Evolutionary conservation across 345 rosid genomes (phyloP).

Genomic region (Psidium friedrichsthalianum): DNA sequence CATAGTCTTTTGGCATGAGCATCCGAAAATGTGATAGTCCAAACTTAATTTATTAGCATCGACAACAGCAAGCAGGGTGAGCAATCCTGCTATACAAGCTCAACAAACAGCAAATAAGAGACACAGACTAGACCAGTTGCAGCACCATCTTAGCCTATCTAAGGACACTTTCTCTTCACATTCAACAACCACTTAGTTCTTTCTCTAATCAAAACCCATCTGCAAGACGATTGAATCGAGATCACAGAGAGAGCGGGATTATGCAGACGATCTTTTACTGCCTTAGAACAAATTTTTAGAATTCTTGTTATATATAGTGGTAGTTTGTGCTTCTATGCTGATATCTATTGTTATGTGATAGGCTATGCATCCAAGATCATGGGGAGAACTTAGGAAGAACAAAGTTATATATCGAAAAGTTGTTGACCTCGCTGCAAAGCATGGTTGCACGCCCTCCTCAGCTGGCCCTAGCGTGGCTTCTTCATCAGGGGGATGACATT

Average conservation of each 20-base stretch:
- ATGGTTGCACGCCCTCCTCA: constrained; percentile 32
- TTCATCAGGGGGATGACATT: constrained; percentile 38
- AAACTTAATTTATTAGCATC: neutral
- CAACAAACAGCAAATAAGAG: neutral
- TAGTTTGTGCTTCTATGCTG: neutral
- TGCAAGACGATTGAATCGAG: neutral
- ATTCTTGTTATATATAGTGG: neutral
- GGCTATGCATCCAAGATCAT: constrained; percentile 22
- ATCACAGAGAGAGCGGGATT: neutral
- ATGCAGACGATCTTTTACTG: neutral
- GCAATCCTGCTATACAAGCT: neutral
- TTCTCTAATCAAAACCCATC: neutral
- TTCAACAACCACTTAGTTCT: neutral
- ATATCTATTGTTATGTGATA: neutral
- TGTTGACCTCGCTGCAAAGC: constrained; percentile 23
- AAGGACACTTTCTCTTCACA: neutral
- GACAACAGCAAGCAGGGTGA: neutral
- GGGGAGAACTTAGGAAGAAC: constrained; percentile 34
- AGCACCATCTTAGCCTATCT: neutral
- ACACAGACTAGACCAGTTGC: neutral
- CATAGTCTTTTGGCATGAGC: no score
- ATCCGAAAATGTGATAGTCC: neutral
- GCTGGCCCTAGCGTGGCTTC: constrained; percentile 39
- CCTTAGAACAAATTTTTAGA: neutral
- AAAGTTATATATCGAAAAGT: constrained; percentile 19